Conservation (phyloP, 352 stramenopile genomes). For the Phytophthora fragariae region DNA sequence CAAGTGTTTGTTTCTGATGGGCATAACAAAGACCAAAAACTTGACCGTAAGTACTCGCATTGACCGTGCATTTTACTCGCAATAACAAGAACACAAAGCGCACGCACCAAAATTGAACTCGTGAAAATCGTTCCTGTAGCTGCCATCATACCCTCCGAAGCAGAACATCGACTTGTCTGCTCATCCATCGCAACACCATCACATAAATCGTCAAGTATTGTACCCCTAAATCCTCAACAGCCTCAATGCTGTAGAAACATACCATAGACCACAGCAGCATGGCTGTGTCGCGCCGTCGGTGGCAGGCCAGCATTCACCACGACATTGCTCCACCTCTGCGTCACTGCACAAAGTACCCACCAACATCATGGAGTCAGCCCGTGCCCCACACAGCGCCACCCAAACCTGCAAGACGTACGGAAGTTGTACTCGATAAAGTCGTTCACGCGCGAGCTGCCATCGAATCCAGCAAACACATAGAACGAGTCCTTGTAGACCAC, state of each 20-base stretch:
- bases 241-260: background rate
- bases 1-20: conserved; percentile 82
- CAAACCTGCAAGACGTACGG: conserved; percentile 48
- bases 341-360: conserved; percentile 45
- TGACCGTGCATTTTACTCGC: background rate
- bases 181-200: background rate
- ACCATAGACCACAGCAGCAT: conserved; percentile 93
- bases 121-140: conserved; percentile 96
- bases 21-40: background rate
- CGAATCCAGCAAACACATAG: conserved; percentile 96
- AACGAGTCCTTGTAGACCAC: conserved; percentile 94
- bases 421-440: conserved; percentile 97
- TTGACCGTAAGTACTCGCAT: background rate
- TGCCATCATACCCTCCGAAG: conserved; percentile 96
- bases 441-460: conserved; percentile 93
- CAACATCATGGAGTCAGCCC: conserved; percentile 15
- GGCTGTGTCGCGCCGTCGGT: conserved; percentile 95
- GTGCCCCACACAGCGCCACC: background rate
- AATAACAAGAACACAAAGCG: background rate
- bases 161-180: conserved; percentile 88
- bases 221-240: background rate
- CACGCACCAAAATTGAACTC: conserved; percentile 93
- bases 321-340: conserved; percentile 84
- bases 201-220: conserved; percentile 1
- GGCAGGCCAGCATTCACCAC: conserved; percentile 80